Conservation (phyloP, 257 asterid species). For the Primulina eburnea region DNA sequence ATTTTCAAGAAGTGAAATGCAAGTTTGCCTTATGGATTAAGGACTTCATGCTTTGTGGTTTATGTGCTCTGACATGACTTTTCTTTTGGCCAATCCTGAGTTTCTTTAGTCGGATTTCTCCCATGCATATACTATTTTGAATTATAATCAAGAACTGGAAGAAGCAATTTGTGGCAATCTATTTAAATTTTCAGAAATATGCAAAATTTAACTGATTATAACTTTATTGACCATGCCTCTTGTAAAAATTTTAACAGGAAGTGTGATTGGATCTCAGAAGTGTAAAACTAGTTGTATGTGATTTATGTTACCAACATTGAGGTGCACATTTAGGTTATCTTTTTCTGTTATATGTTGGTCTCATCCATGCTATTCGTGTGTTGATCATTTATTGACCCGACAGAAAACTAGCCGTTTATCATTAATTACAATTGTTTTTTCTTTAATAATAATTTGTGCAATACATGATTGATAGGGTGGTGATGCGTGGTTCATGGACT, state of each 20-base stretch:
- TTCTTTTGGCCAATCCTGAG: neutral
- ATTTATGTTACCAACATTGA: neutral
- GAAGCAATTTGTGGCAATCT: neutral
- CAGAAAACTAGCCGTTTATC: slow-evolving; percentile 2
- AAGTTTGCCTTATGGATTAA: neutral
- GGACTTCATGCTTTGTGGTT: slow-evolving; percentile 6
- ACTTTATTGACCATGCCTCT: neutral
- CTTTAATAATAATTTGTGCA: slow-evolving; percentile 9
- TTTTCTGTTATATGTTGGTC: slow-evolving; percentile 6
- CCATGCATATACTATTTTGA: neutral
- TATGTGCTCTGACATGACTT: neutral
- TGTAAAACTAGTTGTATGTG: neutral
- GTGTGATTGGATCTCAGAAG: neutral
- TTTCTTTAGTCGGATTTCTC: neutral
- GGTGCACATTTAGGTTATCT: slow-evolving; percentile 1
- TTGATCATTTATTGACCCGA: neutral
- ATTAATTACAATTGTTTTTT: slow-evolving; percentile 10
- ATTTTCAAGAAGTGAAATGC: slow-evolving; percentile 15
- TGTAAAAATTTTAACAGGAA: neutral
- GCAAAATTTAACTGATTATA: neutral
- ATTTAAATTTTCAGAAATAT: neutral
- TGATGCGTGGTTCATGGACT: slow-evolving; percentile 95
- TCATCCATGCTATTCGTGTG: slow-evolving; percentile 7
- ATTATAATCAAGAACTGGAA: neutral
- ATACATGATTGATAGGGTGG: slow-evolving; percentile 64